Percentiles rank a stretch among this genome's conserved stretches.
These are phyloP conservation scores for Geotrichum histeridarum DNA, from an alignment of 1,139 yeast genomes.

Conservation along the genomic window DNA sequence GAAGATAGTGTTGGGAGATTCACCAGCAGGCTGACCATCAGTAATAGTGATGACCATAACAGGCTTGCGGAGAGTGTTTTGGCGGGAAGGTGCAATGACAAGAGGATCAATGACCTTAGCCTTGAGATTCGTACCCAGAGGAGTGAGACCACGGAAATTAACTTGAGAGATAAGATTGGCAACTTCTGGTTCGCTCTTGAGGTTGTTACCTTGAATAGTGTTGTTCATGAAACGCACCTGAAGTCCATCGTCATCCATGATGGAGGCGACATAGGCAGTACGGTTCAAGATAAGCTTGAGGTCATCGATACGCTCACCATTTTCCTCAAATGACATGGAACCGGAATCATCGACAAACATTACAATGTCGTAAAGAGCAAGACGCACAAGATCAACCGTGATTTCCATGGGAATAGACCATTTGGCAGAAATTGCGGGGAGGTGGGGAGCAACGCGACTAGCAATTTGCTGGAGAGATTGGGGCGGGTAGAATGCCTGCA, in stretches of 20 bases:
- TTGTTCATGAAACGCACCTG: conserved; percentile 36
- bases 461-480: conserved; percentile 34
- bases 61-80: conserved; percentile 31
- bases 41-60: conserved; percentile 35
- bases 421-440: conserved; percentile 26
- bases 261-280: conserved; percentile 34
- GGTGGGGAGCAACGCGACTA: conserved; percentile 27
- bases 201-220: conserved; percentile 30
- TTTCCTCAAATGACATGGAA: conserved; percentile 38
- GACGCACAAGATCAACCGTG: conserved; percentile 33
- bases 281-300: conserved; percentile 33
- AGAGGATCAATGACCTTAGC: conserved; percentile 34
- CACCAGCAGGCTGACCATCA: conserved; percentile 38
- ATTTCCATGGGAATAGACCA: conserved; percentile 36
- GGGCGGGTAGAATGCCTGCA: conserved; percentile 34
- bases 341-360: conserved; percentile 37
- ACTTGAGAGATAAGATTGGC: conserved; percentile 28
- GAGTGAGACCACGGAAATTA: conserved; percentile 35
- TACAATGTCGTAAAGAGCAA: conserved; percentile 36
- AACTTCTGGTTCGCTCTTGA: conserved; percentile 32
- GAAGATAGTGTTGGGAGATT: conserved; percentile 29
- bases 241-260: conserved; percentile 37
- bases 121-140: conserved; percentile 33
- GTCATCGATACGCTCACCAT: conserved; percentile 38
- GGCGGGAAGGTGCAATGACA: conserved; percentile 31